Conservation (phyloP, 352 stramenopile genomes). For the Globisporangium lucens region DNA sequence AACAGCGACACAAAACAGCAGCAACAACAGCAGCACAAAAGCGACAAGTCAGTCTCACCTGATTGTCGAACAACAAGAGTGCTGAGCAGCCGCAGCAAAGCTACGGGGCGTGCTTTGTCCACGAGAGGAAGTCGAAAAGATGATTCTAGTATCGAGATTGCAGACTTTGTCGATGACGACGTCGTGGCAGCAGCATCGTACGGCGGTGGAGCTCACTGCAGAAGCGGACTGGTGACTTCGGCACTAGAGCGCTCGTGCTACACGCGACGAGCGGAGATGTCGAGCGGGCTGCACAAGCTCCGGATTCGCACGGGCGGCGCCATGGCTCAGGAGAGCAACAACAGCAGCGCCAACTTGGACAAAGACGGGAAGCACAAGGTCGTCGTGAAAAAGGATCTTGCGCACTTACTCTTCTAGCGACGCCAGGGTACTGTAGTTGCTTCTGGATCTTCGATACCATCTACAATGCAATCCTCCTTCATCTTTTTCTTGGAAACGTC, state of each 20-base stretch:
- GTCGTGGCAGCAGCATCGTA: conserved; percentile 33
- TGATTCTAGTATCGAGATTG: background rate
- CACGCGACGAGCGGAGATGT: conserved; percentile 44
- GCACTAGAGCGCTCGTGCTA: conserved; percentile 33
- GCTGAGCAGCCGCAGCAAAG: background rate
- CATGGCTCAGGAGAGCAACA: conserved; percentile 22
- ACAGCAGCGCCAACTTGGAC: conserved; percentile 13
- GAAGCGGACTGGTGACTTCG: conserved; percentile 31
- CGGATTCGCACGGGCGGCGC: conserved; percentile 42
- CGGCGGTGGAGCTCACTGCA: conserved; percentile 39
- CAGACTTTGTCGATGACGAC: conserved; percentile 12
- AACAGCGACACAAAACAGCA: conserved; percentile 1
- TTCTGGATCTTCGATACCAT: background rate
- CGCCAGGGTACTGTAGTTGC: background rate
- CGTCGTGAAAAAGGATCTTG: conserved; percentile 55
- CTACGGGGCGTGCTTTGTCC: background rate
- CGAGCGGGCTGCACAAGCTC: conserved; percentile 48
- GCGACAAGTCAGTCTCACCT: background rate
- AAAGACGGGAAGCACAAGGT: conserved; percentile 55
- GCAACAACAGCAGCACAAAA: conserved; percentile 1
- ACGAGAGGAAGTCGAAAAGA: background rate
- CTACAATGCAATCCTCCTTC: background rate
- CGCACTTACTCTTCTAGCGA: conserved; percentile 55
- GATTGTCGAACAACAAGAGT: background rate
- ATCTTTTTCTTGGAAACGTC: background rate